Conservation (phyloP, 768 basidiomycete genomes). For the Lentinula guzmanii region DNA sequence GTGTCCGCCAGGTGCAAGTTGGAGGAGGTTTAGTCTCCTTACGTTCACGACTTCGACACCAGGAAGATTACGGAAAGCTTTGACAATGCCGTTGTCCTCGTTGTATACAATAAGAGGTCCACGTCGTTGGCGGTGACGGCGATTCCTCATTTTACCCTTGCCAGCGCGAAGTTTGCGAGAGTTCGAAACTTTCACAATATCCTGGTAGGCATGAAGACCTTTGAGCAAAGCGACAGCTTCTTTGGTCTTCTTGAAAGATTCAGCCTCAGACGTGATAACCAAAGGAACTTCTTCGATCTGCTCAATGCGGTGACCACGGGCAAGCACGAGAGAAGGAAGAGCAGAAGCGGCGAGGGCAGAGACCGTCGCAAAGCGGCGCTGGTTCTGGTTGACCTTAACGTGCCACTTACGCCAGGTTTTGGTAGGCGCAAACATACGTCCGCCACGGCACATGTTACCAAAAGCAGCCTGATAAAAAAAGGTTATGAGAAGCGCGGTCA, state of each 20-base stretch:
- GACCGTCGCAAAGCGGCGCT: slow-evolving; percentile 95
- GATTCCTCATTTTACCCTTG: slow-evolving; percentile 96
- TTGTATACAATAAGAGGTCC: slow-evolving; percentile 97
- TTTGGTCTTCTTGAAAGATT: slow-evolving; percentile 94
- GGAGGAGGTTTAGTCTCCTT: slow-evolving; percentile 90
- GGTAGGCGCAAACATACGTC: slow-evolving; percentile 99
- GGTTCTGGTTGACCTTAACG: slow-evolving; percentile 99
- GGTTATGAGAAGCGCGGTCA: not conserved
- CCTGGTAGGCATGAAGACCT: slow-evolving; percentile 80
- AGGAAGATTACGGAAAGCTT: slow-evolving; percentile 98
- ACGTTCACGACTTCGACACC: slow-evolving; percentile 98
- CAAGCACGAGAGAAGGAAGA: slow-evolving; percentile 95
- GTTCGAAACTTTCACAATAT: slow-evolving; percentile 96
- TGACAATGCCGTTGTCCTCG: slow-evolving; percentile 95
- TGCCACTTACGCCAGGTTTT: slow-evolving; percentile 99
- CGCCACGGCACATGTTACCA: slow-evolving; percentile 99
- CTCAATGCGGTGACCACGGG: slow-evolving; percentile 98
- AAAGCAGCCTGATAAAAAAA: slow-evolving; percentile 73
- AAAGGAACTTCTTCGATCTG: slow-evolving; percentile 94
- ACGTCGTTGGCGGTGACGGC: slow-evolving; percentile 93
- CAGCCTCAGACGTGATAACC: slow-evolving; percentile 72
- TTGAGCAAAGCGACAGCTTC: slow-evolving; percentile 94
- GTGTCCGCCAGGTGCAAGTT: slow-evolving; percentile 99
- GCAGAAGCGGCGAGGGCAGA: slow-evolving; percentile 98
- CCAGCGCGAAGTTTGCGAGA: slow-evolving; percentile 96